Evolutionary conservation across 345 rosid species (phyloP), one percentile per base, ranked within the genome.

Genomic region (Nasturtium officinale): DNA sequence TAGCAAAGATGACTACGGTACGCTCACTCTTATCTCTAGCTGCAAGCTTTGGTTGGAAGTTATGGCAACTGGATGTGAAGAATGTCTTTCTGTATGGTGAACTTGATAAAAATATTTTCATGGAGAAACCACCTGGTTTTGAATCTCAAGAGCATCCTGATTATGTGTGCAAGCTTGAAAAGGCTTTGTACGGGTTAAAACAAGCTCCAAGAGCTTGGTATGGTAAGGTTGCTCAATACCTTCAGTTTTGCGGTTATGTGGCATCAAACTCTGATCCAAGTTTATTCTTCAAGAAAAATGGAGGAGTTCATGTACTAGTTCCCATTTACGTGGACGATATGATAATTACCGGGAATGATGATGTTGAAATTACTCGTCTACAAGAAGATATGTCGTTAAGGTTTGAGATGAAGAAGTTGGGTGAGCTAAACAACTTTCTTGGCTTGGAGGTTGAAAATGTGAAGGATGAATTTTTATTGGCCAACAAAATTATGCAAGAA

Each of bases 171-270:
- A 30, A 13, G 4, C 12, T 77, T 0, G 65, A 77, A 21, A 65
- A 65, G 29, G 32, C 21, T 7, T 32, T 67, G 1, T 67, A 67
- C 5, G 50, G 50, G 10, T 37, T 67, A n/a, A 51, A 67, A 30
- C 61, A 67, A 67, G 48, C 71, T 52, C 71, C 37, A 11, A 15
- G 35, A 51, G 23, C 51, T 7, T 53, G 72, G 61, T 67, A 67
- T 9, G 61, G 72, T 20, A 67, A 67, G 35, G 17, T 67, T 67
- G 51, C 51, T 67, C 62, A 66, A 4, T 51, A n/a, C 4, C 17
- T 67, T 50, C 15, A 35, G 3, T 52, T 67, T 52, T 67, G 25
- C 26, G 61, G 72, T 0, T 67, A 35, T 52, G 11, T 0, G n/a
- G 21, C 60, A 26, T 48, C 70, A 17, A 65, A 50, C 18, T 32